Evolutionary conservation across 331 rosid genomes (phyloP), one percentile per base, ranked within the genome.

Genomic region (Erythrophleum ivorense): DNA sequence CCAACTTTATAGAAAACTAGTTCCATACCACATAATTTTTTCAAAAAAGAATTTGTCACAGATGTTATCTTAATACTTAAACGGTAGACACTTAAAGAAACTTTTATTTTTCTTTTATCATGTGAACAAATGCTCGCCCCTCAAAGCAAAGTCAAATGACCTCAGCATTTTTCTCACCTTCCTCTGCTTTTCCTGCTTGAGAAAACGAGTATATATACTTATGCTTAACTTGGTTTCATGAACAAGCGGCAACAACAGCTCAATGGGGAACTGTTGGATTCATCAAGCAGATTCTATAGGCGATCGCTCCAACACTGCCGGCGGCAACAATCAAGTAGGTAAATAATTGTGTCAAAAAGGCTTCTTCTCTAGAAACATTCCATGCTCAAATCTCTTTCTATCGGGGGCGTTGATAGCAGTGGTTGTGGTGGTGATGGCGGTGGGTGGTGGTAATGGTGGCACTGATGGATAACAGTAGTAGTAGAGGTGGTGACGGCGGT

Each of bases 191-290:
- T 55, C 29, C 9, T 55, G 11, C 29, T 60, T 29, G 21, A 53
- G 8, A 31, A 34, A 62, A 62, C 18, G 40, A 60, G 2, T 24
- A 29, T 13, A 0, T 8, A 2, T 29, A 60, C 2, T 70, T n/a
- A n/a, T n/a, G n/a, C n/a, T n/a, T 36, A 41, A 57, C 71, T 5
- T 14, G 19, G 7, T 3, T 9, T 38, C 2, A 73, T 33, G 76
- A 64, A 9, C 5, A 29, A 65, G 33, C 59, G 45, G 60, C 72
- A 72, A 77, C 58, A 6, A 38, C 9, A 43, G 24, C 59, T 41
- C 3, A 68, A 85, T 85, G 88, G 88, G 88, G 15, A 85, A 75
- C 60, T 78, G 86, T 63, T 75, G 16, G 67, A 75, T 76, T 70
- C 9, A 33, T 78, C 76, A 7, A 52, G 9, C 83, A 34, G 41